A percentile compares a stretch with the other conserved stretches of the same genome.
Evolutionary conservation across 2,329 filamentous ascomycete species (phyloP).

Genomic region (Fusarium sp.): DNA sequence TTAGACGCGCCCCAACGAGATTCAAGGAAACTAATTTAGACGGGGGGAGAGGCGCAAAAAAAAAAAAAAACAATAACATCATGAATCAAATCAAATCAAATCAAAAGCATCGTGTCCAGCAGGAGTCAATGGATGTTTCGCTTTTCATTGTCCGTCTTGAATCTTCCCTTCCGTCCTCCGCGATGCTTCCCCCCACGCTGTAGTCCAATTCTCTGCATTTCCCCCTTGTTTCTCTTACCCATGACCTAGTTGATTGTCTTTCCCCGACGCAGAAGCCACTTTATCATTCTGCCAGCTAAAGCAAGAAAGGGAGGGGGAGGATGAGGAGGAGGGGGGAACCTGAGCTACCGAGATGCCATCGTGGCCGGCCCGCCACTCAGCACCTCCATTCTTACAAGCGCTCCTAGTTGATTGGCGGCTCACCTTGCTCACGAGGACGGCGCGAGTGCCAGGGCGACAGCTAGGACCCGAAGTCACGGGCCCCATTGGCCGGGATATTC

Average conservation of each 20-base stretch:
- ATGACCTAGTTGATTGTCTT: neutral
- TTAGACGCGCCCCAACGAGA: slow-evolving; percentile 31
- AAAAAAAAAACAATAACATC: neutral
- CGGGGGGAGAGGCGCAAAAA: neutral
- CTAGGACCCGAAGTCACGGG: slow-evolving; percentile 9
- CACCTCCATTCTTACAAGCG: slow-evolving; percentile 38
- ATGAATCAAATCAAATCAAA: neutral
- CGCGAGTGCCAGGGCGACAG: slow-evolving; percentile 8
- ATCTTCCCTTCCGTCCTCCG: neutral
- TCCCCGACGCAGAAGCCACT: neutral
- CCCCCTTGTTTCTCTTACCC: neutral
- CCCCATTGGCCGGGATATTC: slow-evolving; percentile 36
- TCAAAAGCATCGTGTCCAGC: neutral
- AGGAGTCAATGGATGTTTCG: neutral
- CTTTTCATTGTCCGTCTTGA: neutral
- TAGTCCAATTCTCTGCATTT: neutral
- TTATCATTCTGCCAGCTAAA: neutral
- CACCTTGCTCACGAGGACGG: slow-evolving; percentile 30
- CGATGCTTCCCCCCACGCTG: neutral
- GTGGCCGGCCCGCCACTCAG: slow-evolving; percentile 4
- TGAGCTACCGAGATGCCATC: slow-evolving; percentile 1
- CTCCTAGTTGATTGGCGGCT: slow-evolving; percentile 35
- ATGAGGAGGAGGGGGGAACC: neutral
- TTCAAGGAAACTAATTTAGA: slow-evolving; percentile 5
- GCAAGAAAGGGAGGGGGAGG: neutral